phyloP scores from a whole-genome alignment of 371 early-diverging fungal species.

The Mortierella sp. region DNA sequence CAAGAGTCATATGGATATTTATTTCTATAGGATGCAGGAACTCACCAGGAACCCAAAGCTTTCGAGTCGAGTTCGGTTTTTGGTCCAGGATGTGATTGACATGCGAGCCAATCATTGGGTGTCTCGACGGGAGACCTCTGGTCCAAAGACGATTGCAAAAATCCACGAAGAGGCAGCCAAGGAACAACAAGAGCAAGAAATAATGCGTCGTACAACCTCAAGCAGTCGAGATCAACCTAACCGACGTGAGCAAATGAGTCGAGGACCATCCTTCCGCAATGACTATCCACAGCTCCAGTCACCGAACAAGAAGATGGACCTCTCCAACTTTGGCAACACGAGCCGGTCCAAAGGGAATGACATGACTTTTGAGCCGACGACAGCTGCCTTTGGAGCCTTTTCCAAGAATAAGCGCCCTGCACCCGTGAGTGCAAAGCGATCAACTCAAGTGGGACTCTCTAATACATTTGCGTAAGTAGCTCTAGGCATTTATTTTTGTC shows the following conservation, averaged over 20 bases:
- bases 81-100: constrained; percentile 93
- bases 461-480: constrained; percentile 42
- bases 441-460: constrained; percentile 28
- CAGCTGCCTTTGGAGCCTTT: constrained; percentile 62
- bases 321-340: constrained; percentile 84
- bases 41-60: constrained; percentile 72
- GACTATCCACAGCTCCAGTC: constrained; percentile 62
- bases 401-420: constrained; percentile 56
- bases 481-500: background rate
- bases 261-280: constrained; percentile 65
- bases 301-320: constrained; percentile 70
- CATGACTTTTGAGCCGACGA: constrained; percentile 67
- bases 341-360: constrained; percentile 66
- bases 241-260: constrained; percentile 60
- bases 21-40: constrained; percentile 81
- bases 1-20: constrained; percentile 76
- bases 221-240: constrained; percentile 64
- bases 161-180: constrained; percentile 84
- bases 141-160: constrained; percentile 90
- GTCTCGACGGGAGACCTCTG: constrained; percentile 64
- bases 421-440: constrained; percentile 46
- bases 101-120: constrained; percentile 87
- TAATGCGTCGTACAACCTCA: constrained; percentile 73
- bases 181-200: constrained; percentile 73
- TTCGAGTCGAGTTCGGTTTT: constrained; percentile 89